Evolutionary conservation across 176 grass and related monocot genomes (phyloP).

Genomic region (Triticum dicoccoides): DNA sequence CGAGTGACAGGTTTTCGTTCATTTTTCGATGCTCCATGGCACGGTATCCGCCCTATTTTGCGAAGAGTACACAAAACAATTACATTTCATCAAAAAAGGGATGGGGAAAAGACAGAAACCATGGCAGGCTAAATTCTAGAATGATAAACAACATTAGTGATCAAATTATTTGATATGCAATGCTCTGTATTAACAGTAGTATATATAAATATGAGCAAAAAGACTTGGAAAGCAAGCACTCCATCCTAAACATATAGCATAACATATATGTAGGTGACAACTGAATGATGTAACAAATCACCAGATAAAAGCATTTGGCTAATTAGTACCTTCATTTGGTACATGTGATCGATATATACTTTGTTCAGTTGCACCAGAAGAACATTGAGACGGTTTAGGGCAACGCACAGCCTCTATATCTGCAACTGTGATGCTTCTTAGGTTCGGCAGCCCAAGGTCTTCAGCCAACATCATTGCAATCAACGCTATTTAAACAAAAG

Average conservation of each 20-base stretch:
- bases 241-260: neutral
- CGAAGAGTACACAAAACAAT: conserved; percentile 8
- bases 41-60: conserved; percentile 38
- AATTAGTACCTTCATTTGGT: conserved; percentile 30
- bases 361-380: conserved; percentile 19
- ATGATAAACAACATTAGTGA: neutral
- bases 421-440: conserved; percentile 34
- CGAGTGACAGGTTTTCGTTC: conserved; percentile 18
- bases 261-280: conserved; percentile 3
- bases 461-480: conserved; percentile 52
- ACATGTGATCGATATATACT: neutral
- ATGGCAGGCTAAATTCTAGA: conserved; percentile 19
- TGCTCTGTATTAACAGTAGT: conserved; percentile 16
- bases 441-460: conserved; percentile 36
- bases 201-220: neutral
- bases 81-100: neutral
- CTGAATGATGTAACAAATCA: conserved; percentile 4
- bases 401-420: conserved; percentile 24
- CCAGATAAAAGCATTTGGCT: neutral
- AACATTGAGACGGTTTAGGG: conserved; percentile 22
- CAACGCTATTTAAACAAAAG: conserved; percentile 42
- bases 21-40: conserved; percentile 21
- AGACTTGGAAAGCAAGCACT: neutral
- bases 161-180: neutral
- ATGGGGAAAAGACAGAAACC: neutral